Conservation (phyloP, 2,329 filamentous ascomycete genomes). For the Cytospora paraplurivora region DNA sequence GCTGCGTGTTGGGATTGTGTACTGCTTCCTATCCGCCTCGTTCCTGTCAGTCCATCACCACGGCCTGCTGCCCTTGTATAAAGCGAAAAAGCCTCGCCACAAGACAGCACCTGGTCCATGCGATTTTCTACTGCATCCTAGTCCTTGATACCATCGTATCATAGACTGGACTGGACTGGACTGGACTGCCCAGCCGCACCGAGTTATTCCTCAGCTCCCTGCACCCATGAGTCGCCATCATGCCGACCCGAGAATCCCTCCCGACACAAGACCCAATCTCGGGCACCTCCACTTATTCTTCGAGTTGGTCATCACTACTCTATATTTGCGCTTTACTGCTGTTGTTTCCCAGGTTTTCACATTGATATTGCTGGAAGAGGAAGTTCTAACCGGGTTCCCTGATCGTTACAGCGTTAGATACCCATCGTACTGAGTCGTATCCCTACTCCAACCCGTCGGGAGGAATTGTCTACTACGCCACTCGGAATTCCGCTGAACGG, state of each 20-base stretch:
- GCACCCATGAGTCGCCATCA: constrained; percentile 23
- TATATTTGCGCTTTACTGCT: neutral
- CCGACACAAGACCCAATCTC: constrained; percentile 12
- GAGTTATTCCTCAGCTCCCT: constrained; percentile 12
- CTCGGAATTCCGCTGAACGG: constrained; percentile 30
- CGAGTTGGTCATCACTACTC: constrained; percentile 22
- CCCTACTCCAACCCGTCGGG: constrained; percentile 28
- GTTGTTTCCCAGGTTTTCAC: neutral
- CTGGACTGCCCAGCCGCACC: constrained; percentile 16
- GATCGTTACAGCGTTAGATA: constrained; percentile 24
- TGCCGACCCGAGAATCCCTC: constrained; percentile 23
- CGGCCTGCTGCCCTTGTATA: constrained; percentile 4
- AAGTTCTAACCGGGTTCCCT: constrained; percentile 9
- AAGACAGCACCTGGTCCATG: constrained; percentile 9
- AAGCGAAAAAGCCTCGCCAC: constrained; percentile 1
- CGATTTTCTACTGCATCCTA: constrained; percentile 7
- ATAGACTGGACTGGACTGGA: constrained; percentile 3
- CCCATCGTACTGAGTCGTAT: constrained; percentile 23
- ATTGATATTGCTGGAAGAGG: neutral
- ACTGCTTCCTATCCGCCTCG: constrained; percentile 9
- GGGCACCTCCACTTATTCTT: constrained; percentile 12
- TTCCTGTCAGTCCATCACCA: constrained; percentile 14
- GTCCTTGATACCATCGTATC: constrained; percentile 20
- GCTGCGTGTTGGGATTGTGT: constrained; percentile 11
- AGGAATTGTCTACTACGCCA: constrained; percentile 29